Evolutionary conservation across 805 yeast species (phyloP), one percentile per base, ranked within the genome.

Genomic region (Yamadazyma scolyti): DNA sequence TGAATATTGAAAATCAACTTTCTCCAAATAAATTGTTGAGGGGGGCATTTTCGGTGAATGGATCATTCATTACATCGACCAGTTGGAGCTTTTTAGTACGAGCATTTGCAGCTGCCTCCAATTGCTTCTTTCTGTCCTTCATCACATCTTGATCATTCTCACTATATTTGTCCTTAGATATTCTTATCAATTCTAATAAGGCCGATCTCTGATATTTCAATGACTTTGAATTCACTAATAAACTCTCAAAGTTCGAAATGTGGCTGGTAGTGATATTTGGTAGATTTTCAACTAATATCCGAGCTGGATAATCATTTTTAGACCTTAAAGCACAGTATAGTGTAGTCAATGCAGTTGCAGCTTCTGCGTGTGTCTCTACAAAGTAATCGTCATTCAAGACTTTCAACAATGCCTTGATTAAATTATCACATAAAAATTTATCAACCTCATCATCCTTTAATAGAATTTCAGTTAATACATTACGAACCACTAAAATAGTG

Each of bases 341-440:
- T 2, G 82, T 76, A 0, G 96, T 82, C 36, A 90, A 71, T 1
- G 94, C 84, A 36, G 84, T 80, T n/a, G 94, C 89, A 1, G 94
- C 95, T 53, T 90, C 98, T 11, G 81, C 75, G 43, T 89, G 95
- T 0, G 93, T 83, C 47, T 90, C 98, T 26, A 74, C 75, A 54
- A 84, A 86, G 39, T 84, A 79, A 34, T 77, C 81, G 47, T 85
- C 93, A 28, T 73, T 65, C 30, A 90, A 61, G 4, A 90, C 77
- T 20, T 70, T 67, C 11, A 86, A 49, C 33, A 90, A 67, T 0
- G 93, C 68, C 43, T 82, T 82, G 38, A 85, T 75, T 50, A 89
- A 68, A 34, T 77, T 73, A 39, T 75, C 77, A 43, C 79, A 71
- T 25, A 82, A 55, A 46, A 73, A 79, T 32, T 68, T 68, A 59